Evolutionary conservation across 495 filamentous ascomycete species (phyloP).

Genomic region (Aspergillus nanangensis): DNA sequence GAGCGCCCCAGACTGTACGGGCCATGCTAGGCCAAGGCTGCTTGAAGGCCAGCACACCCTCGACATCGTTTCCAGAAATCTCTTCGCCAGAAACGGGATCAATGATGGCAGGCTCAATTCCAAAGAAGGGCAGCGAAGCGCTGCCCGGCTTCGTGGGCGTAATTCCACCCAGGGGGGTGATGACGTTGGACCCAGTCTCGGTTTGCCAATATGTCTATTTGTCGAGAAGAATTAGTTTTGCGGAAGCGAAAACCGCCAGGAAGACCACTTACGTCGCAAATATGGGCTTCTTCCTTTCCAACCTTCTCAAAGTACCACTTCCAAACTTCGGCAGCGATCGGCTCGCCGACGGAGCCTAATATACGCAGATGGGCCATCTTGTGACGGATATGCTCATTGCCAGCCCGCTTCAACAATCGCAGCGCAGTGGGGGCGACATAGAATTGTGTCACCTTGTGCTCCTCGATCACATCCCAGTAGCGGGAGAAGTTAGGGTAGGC

Average conservation of each 20-base stretch:
- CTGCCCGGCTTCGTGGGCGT: constrained; percentile 56
- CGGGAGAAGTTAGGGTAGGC: constrained; percentile 97
- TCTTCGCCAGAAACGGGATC: constrained; percentile 95
- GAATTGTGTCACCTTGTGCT: constrained; percentile 94
- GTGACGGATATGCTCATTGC: constrained; percentile 83
- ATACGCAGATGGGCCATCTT: constrained; percentile 87
- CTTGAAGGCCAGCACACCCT: constrained; percentile 97
- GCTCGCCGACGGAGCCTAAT: constrained; percentile 95
- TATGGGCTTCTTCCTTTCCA: constrained; percentile 86
- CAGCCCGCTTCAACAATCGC: constrained; percentile 88
- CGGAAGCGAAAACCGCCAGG: too few species aligned
- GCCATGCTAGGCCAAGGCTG: constrained; percentile 99
- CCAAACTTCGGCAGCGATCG: constrained; percentile 98
- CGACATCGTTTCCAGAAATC: constrained; percentile 92
- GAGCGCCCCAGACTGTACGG: constrained; percentile 94
- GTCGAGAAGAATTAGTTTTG: neutral
- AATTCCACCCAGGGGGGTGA: constrained; percentile 52
- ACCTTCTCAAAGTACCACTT: constrained; percentile 99
- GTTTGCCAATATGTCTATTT: constrained; percentile 99
- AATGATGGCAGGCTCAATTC: constrained; percentile 96
- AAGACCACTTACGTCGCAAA: constrained; percentile 79
- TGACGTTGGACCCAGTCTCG: constrained; percentile 92
- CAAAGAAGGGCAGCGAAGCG: constrained; percentile 75
- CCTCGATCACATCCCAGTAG: constrained; percentile 97
- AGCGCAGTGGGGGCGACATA: constrained; percentile 97